Evolutionary conservation across 2,329 filamentous ascomycete species (phyloP), one percentile per base, ranked within the genome.

Genomic region (Fusarium acutatum): DNA sequence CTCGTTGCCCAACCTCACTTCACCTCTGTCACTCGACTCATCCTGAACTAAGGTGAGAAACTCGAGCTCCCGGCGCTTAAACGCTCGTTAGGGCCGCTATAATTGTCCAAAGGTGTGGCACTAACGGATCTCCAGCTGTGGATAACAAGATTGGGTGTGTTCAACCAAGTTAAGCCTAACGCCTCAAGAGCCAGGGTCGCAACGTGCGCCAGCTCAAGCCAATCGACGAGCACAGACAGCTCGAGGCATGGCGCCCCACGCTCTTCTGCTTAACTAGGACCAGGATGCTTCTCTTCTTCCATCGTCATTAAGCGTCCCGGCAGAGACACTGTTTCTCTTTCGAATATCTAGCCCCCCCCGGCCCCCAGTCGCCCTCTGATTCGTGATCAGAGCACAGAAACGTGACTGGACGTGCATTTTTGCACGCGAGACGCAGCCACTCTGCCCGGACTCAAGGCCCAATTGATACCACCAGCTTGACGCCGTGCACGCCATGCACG

Each of bases 21-120:
- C 44, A 58, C 44, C 32, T 52, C 18, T 53, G 50, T 53, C 32
- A 28, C 47, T 61, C 46, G 37, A 44, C 57, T 52, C 67, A 64
- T 44, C 43, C 37, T 50, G 38, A 46, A 30, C 38, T 30, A 52
- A 67, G 40, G 43, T 67, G 64, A 61, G 65, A 61, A 77, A 72
- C 72, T 76, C 74, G 60, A 74, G 73, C 71, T 76, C 73, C 74
- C 74, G 74, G 77, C 77, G 77, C 77, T 76, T 79, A 79, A 67
- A 62, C 64, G 71, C 66, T 72, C 70, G 70, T 60, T 60, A 73
- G 38, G 61, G 70, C 67, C 74, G 69, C 79, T 80, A 80, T 80
- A 79, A 78, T 79, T 78, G 76, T 74, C 68, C 64, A 58, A 35
- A 69, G 73, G 74, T 69, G 65, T 69, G 68, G 30, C 62, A 57